phyloP scores from a whole-genome alignment of 805 yeast species.

The Torulaspora indica region DNA sequence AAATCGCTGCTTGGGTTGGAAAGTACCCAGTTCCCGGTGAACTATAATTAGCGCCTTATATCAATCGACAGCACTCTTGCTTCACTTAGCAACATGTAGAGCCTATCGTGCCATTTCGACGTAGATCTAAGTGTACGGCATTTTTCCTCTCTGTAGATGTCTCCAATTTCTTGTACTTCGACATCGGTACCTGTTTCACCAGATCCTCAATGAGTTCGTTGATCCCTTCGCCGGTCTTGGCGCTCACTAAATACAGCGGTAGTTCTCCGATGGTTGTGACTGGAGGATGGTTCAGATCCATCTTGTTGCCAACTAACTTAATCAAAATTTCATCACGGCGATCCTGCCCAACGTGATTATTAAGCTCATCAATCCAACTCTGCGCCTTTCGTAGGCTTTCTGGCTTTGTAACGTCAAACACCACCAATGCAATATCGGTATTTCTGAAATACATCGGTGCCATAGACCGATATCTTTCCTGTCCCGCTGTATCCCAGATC shows the following conservation, averaged over 20 bases:
- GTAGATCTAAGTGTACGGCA: neutral
- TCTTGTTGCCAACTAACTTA: constrained; percentile 72
- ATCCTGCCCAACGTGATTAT: constrained; percentile 31
- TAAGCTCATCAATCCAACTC: constrained; percentile 72
- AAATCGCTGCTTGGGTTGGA: constrained; percentile 68
- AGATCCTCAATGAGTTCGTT: constrained; percentile 42
- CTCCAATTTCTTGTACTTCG: constrained; percentile 20
- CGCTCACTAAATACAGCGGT: constrained; percentile 42
- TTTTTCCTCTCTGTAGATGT: neutral
- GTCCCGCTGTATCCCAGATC: constrained; percentile 88
- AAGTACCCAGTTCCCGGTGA: constrained; percentile 89
- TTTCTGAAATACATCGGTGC: constrained; percentile 83
- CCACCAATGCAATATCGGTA: constrained; percentile 75
- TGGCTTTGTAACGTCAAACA: constrained; percentile 66
- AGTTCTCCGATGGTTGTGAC: constrained; percentile 32
- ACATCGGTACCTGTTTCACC: constrained; percentile 40
- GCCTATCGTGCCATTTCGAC: neutral
- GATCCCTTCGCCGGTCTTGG: constrained; percentile 50
- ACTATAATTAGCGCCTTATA: constrained; percentile 24
- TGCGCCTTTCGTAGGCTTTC: constrained; percentile 63
- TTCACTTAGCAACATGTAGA: constrained; percentile 10
- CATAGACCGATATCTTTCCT: constrained; percentile 69
- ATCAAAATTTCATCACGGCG: constrained; percentile 64
- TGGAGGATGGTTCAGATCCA: constrained; percentile 52
- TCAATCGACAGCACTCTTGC: neutral